Evolutionary conservation across 192 early-diverging fungal species (phyloP), one percentile per base, ranked within the genome.

Genomic region (Linnemannia elongata): DNA sequence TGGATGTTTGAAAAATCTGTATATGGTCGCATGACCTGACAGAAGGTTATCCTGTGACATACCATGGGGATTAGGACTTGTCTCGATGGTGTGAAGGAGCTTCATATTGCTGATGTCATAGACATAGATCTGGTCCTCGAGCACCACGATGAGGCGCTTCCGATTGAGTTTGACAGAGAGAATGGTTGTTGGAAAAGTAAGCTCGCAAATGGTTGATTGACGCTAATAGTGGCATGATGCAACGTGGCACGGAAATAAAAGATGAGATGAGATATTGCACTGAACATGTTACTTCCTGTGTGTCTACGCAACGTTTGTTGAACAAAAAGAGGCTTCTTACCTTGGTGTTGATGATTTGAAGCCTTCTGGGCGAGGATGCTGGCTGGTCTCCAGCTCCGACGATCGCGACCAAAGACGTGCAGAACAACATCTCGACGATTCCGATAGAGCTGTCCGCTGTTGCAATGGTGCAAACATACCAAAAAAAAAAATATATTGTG

Each of bases 21-120:
- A 3, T 27, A 66, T 15, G 27, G 60, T 33, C 60, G 60, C 60
- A 66, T 66, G 60, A 66, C 60, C 30, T 66, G 2, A 15, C 24
- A 10, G 12, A 66, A 30, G 35, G 60, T 33, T 33, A 33, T 66
- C 60, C 60, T 66, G 68, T 47, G 47, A 60, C 82, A 71, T 89
- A 96, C 96, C 96, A 89, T 93, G 88, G 18, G 96, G 97, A 82
- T 98, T 99, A 1, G 97, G 97, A 74, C 93, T 95, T 20, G 98
- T 99, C 74, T 99, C 97, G 81, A 99, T 97, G 0, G 97, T 97
- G 80, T 98, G 96, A 54, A 98, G 91, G 13, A 98, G 93, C 87
- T 97, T 98, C 98, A 99, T 99, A 89, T 99, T 99, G 88, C 94
- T 94, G 73, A 99, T 98, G 81, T 99, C 98, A 90, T 99, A 98